Percentiles rank a stretch among this genome's conserved stretches.
These are phyloP conservation scores for Cyclotella cryptica DNA, from an alignment of 108 stramenopile species.

Conservation along the genomic window DNA sequence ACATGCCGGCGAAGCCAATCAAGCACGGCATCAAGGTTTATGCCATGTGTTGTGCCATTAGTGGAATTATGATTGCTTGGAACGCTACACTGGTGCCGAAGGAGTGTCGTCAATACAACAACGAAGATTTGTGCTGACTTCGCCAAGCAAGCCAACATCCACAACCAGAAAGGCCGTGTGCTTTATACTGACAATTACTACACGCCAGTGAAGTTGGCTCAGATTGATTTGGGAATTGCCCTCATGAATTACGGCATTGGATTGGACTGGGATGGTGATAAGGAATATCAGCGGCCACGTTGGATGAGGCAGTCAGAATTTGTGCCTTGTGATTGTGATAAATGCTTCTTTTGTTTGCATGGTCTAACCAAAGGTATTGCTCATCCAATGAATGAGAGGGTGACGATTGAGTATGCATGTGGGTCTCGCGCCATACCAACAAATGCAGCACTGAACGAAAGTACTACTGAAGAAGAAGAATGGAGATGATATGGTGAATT, in stretches of 20 bases:
- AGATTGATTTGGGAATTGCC: constrained; percentile 20
- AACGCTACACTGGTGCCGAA: too few relatives aligned
- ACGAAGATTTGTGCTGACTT: too few relatives aligned
- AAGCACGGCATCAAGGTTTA: too few relatives aligned
- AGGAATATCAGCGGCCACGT: not conserved
- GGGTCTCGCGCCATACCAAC: not conserved
- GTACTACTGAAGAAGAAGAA: not conserved
- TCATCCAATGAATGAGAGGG: not conserved
- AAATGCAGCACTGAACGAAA: not conserved
- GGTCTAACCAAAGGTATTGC: constrained; percentile 2
- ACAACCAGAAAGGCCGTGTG: too few relatives aligned
- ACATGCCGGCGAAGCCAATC: too few relatives aligned
- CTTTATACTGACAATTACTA: too few relatives aligned
- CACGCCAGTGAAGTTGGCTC: too few relatives aligned
- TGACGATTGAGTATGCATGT: constrained; percentile 13
- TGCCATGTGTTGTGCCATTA: too few relatives aligned
- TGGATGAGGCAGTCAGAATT: constrained; percentile 20
- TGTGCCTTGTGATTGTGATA: constrained; percentile 22
- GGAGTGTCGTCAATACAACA: too few relatives aligned
- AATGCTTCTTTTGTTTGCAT: constrained; percentile 26
- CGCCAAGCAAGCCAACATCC: too few relatives aligned
- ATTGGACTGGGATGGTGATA: constrained; percentile 14
- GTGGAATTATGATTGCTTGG: too few relatives aligned
- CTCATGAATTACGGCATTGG: constrained; percentile 24
- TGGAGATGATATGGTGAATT: too few relatives aligned